Percentiles rank a stretch among this genome's conserved stretches.
Conservation (phyloP, 2,329 filamentous ascomycete genomes). For the Claviceps pazoutovae region DNA sequence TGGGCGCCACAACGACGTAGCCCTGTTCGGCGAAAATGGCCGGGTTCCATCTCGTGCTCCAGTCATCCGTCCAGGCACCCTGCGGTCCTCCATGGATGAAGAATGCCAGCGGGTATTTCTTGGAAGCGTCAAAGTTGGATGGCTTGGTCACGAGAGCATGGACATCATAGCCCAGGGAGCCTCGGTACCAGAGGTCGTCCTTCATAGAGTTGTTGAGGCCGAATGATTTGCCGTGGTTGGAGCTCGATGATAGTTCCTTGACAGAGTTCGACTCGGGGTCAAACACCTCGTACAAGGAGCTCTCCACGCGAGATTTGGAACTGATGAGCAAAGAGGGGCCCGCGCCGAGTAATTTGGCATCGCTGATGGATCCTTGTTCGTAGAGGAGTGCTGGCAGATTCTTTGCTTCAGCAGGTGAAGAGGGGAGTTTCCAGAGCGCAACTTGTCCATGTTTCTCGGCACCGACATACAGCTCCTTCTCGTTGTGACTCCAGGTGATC, state of each 20-base stretch:
- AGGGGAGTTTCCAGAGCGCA: constrained; percentile 48
- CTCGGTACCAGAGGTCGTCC: constrained; percentile 55
- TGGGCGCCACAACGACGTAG: constrained; percentile 69
- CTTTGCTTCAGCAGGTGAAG: constrained; percentile 34
- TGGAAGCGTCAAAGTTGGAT: constrained; percentile 49
- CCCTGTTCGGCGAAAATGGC: constrained; percentile 79
- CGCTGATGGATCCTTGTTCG: constrained; percentile 37
- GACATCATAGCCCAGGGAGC: constrained; percentile 49
- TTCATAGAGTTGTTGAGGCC: constrained; percentile 51
- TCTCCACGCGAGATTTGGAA: constrained; percentile 57
- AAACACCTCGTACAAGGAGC: constrained; percentile 51
- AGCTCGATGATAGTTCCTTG: constrained; percentile 45
- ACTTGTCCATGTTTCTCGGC: constrained; percentile 55
- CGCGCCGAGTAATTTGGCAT: constrained; percentile 37
- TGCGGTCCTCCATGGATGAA: constrained; percentile 77
- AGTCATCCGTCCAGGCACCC: constrained; percentile 59
- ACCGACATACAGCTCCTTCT: constrained; percentile 53
- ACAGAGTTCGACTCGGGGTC: constrained; percentile 27
- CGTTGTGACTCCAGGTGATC: constrained; percentile 43
- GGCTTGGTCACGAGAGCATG: constrained; percentile 56
- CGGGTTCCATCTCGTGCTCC: constrained; percentile 77
- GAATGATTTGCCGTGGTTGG: constrained; percentile 50
- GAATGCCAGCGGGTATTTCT: constrained; percentile 68
- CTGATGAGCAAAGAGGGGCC: constrained; percentile 45
- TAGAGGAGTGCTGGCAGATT: constrained; percentile 36